These are phyloP conservation scores for Jamesozyma hellenica DNA, from an alignment of 805 yeast genomes.

Conservation along the genomic window DNA sequence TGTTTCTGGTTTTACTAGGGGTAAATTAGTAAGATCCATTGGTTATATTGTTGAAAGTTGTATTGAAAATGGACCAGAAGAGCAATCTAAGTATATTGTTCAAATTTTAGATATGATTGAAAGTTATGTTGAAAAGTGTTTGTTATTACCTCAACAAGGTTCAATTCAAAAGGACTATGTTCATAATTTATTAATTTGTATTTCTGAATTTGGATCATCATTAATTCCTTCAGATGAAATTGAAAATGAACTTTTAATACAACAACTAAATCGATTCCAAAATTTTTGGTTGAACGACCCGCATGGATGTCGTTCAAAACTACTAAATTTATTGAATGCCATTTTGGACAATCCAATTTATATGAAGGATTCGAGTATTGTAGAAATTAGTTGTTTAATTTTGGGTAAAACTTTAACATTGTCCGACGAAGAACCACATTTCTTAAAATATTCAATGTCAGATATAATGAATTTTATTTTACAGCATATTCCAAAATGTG, in stretches of 20 bases:
- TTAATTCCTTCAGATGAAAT: slow-evolving; percentile 44
- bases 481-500: slow-evolving; percentile 18
- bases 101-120: slow-evolving; percentile 29
- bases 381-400: slow-evolving; percentile 55
- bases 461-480: slow-evolving; percentile 22
- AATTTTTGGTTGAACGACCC: slow-evolving; percentile 45
- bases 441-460: slow-evolving; percentile 20
- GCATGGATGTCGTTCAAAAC: slow-evolving; percentile 32
- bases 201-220: slow-evolving; percentile 65
- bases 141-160: slow-evolving; percentile 2
- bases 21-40: slow-evolving; percentile 51
- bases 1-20: slow-evolving; percentile 29
- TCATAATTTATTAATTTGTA: slow-evolving; percentile 48
- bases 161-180: slow-evolving; percentile 36
- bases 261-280: slow-evolving; percentile 20
- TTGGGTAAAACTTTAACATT: slow-evolving; percentile 31
- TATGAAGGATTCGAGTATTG: slow-evolving; percentile 37
- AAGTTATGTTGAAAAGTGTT: slow-evolving; percentile 9
- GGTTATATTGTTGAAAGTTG: slow-evolving; percentile 52
- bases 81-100: slow-evolving; percentile 32
- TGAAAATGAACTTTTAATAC: slow-evolving; percentile 17
- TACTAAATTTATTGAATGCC: slow-evolving; percentile 37
- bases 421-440: slow-evolving; percentile 26
- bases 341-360: slow-evolving; percentile 28
- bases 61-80: slow-evolving; percentile 33